Evolutionary conservation across 192 early-diverging fungal species (phyloP), one percentile per base, ranked within the genome.

Genomic region (Kickxella alabastrina): DNA sequence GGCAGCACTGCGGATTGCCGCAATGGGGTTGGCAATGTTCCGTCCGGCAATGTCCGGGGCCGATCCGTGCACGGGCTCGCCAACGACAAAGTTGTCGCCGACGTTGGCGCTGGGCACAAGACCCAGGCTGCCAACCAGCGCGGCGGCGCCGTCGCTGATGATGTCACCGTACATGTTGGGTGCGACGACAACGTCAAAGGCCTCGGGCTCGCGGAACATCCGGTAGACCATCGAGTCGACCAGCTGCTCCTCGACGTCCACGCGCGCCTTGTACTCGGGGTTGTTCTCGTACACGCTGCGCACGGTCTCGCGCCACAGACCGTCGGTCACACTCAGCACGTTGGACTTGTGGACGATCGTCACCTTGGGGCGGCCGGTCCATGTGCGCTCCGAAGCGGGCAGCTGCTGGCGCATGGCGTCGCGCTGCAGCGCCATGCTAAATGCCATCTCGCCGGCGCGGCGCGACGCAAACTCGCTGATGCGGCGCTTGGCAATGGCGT

Each of bases 221-320:
- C 95, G 91, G 69, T 97, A 75, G 58, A 98, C 95, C 95, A 98
- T 98, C 18, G 95, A 98, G 55, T 98, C 95, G 3, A 98, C 93
- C 62, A 98, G 80, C 75, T 98, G 95, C 77, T 98, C 95, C 54
- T 98, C 91, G 66, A 93, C 78, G 32, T 90, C 80, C 0, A 95
- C 83, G 29, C 64, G 59, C 29, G 65, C 56, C 42, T 66, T 79
- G 48, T 80, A 82, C 37, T 71, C 73, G 10, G 79, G 60, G 38
- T 85, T 87, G 45, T 78, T 66, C 31, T 83, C 80, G 53, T 90
- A 81, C 57, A 88, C 85, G 36, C 55, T 62, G 46, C 87, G 83
- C 17, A 92, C 91, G 3, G 87, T 88, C 73, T 98, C 95, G 49
- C 95, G 85, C 84, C 90, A 98, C 58, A 98, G 76, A n/a, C 95